Conservation (phyloP, 1,284 basidiomycete genomes). For the Boletus chippewaensis region DNA sequence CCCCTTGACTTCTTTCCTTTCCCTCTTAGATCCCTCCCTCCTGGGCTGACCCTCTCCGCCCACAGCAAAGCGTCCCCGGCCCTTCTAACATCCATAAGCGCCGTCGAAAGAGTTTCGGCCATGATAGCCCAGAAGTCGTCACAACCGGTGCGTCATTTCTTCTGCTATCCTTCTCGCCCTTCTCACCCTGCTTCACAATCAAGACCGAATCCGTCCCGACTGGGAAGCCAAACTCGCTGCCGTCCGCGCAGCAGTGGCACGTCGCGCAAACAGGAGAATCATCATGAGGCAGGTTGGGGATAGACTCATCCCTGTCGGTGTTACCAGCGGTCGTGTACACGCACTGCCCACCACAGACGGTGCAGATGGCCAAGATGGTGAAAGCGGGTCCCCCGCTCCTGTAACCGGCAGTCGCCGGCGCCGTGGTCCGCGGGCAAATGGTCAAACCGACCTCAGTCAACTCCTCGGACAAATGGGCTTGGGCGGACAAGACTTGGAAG, state of each 20-base stretch:
- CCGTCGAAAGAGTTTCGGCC: constrained; percentile 72
- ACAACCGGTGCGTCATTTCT: constrained; percentile 59
- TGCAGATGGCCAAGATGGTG: constrained; percentile 38
- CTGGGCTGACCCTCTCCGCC: constrained; percentile 48
- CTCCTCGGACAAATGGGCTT: constrained; percentile 62
- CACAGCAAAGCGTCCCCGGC: constrained; percentile 34
- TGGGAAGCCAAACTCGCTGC: constrained; percentile 92
- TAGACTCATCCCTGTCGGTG: constrained; percentile 91
- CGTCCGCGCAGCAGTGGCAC: constrained; percentile 79
- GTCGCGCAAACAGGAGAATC: constrained; percentile 90
- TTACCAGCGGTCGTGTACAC: constrained; percentile 77
- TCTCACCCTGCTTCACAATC: constrained; percentile 28
- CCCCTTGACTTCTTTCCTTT: constrained; percentile 10
- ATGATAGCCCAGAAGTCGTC: constrained; percentile 81
- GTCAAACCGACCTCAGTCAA: constrained; percentile 47
- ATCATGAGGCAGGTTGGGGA: constrained; percentile 99
- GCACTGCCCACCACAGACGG: constrained; percentile 50
- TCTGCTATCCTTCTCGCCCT: constrained; percentile 3
- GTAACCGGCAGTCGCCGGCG: constrained; percentile 53
- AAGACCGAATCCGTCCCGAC: constrained; percentile 87
- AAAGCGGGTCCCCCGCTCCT: constrained; percentile 26
- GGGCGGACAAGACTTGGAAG: constrained; percentile 79
- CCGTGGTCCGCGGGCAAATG: constrained; percentile 51
- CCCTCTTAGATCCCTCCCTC: constrained; percentile 31
- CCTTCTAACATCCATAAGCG: constrained; percentile 51